Conservation (phyloP, 331 rosid species). For the Telfairia occidentalis region DNA sequence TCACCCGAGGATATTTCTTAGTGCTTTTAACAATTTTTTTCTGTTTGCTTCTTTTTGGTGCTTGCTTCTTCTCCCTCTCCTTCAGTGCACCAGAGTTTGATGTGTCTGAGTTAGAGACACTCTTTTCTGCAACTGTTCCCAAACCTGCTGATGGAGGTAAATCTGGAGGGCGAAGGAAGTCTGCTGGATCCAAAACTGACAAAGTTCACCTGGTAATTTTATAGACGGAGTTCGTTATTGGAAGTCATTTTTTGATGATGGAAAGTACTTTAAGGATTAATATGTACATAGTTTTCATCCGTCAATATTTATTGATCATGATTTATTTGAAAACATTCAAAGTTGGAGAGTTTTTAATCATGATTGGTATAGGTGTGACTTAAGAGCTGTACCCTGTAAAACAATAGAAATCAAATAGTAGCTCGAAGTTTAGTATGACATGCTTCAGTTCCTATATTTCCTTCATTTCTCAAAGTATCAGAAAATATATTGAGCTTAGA, state of each 20-base stretch:
- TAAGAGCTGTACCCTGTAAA: background rate
- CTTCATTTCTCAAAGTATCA: background rate
- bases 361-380: background rate
- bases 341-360: background rate
- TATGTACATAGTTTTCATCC: background rate
- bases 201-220: conserved; percentile 76
- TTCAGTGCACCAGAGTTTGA: conserved; percentile 87
- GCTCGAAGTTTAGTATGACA: background rate
- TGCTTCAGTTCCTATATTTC: background rate
- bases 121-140: conserved; percentile 83
- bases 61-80: conserved; percentile 15
- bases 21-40: conserved; percentile 20
- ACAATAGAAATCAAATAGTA: background rate
- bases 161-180: conserved; percentile 76
- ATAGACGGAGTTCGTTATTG: background rate
- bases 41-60: conserved; percentile 7
- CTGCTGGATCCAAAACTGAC: conserved; percentile 81
- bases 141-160: conserved; percentile 72
- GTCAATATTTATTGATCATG: background rate
- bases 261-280: background rate
- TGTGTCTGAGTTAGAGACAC: conserved; percentile 77
- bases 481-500: background rate
- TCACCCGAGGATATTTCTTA: conserved; percentile 11
- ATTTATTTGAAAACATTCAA: background rate
- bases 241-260: background rate